Conservation (phyloP, 176 grass and related monocot genomes). For the Aegilops speltoides region DNA sequence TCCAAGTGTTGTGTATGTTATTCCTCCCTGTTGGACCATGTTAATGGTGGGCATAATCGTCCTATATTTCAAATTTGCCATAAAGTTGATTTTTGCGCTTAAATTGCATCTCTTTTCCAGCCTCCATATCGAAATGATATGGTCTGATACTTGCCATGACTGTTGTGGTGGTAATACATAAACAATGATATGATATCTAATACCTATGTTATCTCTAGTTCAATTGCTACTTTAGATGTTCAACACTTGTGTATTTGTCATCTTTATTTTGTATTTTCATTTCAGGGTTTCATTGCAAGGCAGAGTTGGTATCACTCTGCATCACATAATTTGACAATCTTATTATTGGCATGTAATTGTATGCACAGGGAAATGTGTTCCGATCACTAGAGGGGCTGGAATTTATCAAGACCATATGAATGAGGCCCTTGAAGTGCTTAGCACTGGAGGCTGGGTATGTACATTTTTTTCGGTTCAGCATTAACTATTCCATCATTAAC, state of each 20-base stretch:
- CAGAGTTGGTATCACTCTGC: not conserved
- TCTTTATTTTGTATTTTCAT: conserved; percentile 1
- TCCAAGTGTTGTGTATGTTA: not conserved
- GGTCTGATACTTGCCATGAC: not conserved
- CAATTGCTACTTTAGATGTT: not conserved
- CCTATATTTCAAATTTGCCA: not conserved
- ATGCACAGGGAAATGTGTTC: conserved; percentile 82
- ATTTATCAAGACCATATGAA: conserved; percentile 97
- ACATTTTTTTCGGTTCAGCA: not conserved
- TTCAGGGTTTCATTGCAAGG: not conserved
- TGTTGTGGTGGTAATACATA: not conserved
- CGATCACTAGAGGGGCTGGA: conserved; percentile 77
- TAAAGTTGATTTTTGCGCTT: too few relatives aligned
- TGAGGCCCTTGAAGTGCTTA: conserved; percentile 82
- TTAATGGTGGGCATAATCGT: not conserved
- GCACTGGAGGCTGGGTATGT: conserved; percentile 70
- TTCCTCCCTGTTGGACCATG: not conserved
- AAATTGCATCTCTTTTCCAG: conserved; percentile 3
- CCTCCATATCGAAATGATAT: not conserved
- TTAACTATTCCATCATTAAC: not conserved
- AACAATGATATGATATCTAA: not conserved
- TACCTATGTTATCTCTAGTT: not conserved
- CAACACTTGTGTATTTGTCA: not conserved
- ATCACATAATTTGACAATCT: not conserved
- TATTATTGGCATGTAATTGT: conserved; percentile 7